These are phyloP conservation scores for Fraxinus ornus DNA, from an alignment of 305 asterid species.

Conservation along the genomic window DNA sequence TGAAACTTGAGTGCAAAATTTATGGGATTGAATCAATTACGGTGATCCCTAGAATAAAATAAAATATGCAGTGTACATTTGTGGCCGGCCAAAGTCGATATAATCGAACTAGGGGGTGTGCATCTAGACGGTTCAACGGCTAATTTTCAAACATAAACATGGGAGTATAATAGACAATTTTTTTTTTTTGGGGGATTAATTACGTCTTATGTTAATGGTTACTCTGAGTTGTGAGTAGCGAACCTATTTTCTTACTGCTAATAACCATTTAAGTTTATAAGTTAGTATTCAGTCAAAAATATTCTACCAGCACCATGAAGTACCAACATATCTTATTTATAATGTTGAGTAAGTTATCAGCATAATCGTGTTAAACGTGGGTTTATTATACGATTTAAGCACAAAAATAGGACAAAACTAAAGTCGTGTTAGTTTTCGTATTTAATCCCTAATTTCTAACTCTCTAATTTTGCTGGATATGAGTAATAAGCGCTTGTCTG, in stretches of 20 bases:
- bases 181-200: no score
- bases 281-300: no score
- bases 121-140: neutral
- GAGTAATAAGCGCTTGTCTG: no score
- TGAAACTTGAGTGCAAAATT: constrained; percentile 24
- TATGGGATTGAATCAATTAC: constrained; percentile 29
- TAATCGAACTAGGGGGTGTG: neutral
- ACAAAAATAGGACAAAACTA: neutral
- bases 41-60: neutral
- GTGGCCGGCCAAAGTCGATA: neutral
- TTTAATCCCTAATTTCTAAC: neutral
- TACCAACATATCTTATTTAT: no score
- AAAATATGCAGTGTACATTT: neutral
- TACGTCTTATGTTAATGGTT: no score
- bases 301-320: no score
- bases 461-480: neutral
- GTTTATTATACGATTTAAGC: neutral
- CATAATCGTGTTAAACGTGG: no score
- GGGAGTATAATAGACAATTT: no score
- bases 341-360: no score
- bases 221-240: no score
- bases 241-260: no score
- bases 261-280: no score
- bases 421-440: neutral
- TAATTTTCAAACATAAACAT: neutral